Conservation (phyloP, 2,329 filamentous ascomycete genomes). For the Triangularia setosa region DNA sequence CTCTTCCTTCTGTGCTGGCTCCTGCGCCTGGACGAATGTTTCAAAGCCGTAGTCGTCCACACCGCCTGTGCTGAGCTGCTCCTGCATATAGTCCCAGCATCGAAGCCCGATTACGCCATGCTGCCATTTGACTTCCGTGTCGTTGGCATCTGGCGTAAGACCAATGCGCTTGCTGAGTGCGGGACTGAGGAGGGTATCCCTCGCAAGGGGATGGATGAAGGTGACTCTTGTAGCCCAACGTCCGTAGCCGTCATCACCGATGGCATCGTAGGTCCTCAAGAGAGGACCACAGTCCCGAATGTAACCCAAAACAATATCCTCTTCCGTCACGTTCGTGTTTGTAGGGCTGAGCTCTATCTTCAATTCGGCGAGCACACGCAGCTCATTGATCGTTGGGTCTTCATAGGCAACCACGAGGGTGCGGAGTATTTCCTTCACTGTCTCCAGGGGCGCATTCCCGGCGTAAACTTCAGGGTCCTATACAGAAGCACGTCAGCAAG, state of each 20-base stretch:
- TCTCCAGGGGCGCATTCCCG: neutral
- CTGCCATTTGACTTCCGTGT: slow-evolving; percentile 12
- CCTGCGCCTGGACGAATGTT: neutral
- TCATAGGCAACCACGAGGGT: neutral
- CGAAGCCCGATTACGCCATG: slow-evolving; percentile 11
- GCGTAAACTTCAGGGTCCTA: too few species aligned
- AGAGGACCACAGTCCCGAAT: slow-evolving; percentile 8
- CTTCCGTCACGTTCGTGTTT: neutral
- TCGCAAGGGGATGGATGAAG: slow-evolving; percentile 10
- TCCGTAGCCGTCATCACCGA: neutral
- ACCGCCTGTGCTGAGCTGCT: neutral
- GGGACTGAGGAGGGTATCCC: slow-evolving; percentile 4
- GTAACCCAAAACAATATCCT: neutral
- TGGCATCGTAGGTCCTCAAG: neutral
- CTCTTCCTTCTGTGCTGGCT: neutral
- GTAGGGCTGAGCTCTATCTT: neutral
- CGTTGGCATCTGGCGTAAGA: slow-evolving; percentile 1
- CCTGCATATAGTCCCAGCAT: slow-evolving; percentile 4
- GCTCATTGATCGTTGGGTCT: neutral
- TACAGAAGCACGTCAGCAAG: neutral
- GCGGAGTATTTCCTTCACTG: neutral
- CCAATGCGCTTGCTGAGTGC: slow-evolving; percentile 6
- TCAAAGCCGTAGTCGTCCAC: neutral
- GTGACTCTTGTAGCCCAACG: slow-evolving; percentile 3
- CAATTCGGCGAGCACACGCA: neutral